Conservation (phyloP, 495 filamentous ascomycete genomes). For the Echria macrotheca region DNA sequence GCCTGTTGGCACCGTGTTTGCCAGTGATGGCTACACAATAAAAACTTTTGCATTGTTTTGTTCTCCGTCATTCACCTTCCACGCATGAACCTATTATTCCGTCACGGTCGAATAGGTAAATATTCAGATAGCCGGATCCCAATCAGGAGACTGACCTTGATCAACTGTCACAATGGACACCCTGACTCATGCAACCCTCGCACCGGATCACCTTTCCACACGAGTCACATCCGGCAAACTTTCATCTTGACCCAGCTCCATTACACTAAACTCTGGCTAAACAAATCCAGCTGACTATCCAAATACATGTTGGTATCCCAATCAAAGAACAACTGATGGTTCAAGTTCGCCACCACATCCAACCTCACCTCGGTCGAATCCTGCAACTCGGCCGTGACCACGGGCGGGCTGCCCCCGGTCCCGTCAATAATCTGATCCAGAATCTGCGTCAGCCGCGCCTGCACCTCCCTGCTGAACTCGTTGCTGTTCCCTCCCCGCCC, state of each 20-base stretch:
- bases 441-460: constrained; percentile 6
- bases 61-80: too few relatives aligned
- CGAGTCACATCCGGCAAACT: neutral
- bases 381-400: neutral
- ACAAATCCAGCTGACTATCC: constrained; percentile 12
- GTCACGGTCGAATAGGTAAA: too few relatives aligned
- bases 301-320: constrained; percentile 9
- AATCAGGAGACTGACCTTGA: too few relatives aligned
- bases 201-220: too few relatives aligned
- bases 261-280: constrained; percentile 5
- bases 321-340: constrained; percentile 8
- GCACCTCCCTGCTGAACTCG: constrained; percentile 7
- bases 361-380: neutral
- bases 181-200: too few relatives aligned
- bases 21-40: too few relatives aligned
- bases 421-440: constrained; percentile 10
- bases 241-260: neutral
- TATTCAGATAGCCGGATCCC: too few relatives aligned
- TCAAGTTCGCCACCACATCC: neutral
- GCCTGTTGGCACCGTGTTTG: too few relatives aligned
- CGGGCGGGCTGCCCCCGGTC: neutral
- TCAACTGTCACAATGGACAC: too few relatives aligned
- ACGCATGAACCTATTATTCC: too few relatives aligned
- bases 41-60: too few relatives aligned
- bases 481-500: constrained; percentile 1